A percentile compares a stretch with the other conserved stretches of the same genome.
Evolutionary conservation across 2,329 filamentous ascomycete genomes (phyloP).

Genomic region (Ophiostoma sp.): DNA sequence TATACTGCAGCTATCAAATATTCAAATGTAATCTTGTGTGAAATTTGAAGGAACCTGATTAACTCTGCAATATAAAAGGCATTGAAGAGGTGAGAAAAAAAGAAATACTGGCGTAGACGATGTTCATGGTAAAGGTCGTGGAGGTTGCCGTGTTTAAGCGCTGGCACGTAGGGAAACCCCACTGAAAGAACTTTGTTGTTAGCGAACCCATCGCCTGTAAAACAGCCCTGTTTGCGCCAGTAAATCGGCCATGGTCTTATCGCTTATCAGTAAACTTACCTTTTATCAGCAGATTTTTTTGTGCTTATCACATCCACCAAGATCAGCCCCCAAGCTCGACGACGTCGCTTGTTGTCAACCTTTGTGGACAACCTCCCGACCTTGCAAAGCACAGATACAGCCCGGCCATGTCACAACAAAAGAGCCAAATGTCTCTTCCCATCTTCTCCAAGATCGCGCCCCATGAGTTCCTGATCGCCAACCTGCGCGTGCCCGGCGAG

Average conservation of each 20-base stretch:
- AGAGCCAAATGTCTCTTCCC: constrained; percentile 43
- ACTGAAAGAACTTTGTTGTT: not conserved
- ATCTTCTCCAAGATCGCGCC: constrained; percentile 88
- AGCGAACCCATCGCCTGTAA: not conserved
- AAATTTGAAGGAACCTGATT: too few species aligned
- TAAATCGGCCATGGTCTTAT: not conserved
- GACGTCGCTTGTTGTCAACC: not conserved
- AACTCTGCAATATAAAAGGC: too few species aligned
- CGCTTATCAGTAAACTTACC: constrained; percentile 9
- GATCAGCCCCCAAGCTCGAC: not conserved
- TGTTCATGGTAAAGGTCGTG: too few species aligned
- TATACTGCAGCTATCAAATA: too few species aligned
- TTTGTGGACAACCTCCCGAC: not conserved
- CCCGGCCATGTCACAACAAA: constrained; percentile 21
- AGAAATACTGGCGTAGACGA: too few species aligned
- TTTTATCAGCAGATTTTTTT: constrained; percentile 13
- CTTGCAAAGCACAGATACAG: not conserved
- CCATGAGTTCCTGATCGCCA: constrained; percentile 81
- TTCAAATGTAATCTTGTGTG: too few species aligned
- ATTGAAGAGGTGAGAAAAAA: too few species aligned
- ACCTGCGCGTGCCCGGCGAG: constrained; percentile 53
- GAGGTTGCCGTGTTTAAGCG: too few species aligned
- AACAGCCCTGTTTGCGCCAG: not conserved
- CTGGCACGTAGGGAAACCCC: not conserved
- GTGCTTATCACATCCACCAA: constrained; percentile 7